Evolutionary conservation across 2,329 filamentous ascomycete genomes (phyloP), one percentile per base, ranked within the genome.

Genomic region (Penicillium sp.): DNA sequence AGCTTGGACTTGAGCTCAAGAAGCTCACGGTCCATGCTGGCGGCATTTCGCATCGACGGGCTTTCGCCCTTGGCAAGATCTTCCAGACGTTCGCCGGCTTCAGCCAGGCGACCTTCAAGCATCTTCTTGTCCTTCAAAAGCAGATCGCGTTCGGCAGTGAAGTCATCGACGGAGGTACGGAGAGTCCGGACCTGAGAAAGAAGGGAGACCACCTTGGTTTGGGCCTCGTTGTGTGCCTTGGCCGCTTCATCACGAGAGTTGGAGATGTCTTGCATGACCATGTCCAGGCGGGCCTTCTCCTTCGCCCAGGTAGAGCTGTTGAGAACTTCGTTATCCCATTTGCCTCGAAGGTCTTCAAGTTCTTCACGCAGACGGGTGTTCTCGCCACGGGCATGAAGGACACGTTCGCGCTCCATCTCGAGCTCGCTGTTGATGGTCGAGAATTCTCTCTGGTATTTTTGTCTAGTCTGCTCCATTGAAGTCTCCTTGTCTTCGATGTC

Each of bases 281-380:
- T 85, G 70, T 97, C 93, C 33, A 99, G 81, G 13, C 93, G 87
- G 13, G 91, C 84, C 79, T 97, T 97, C 76, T 99, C 93, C 77
- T 99, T 99, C 10, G 92, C 92, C 92, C 94, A 97, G 0, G 93
- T 96, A 13, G 91, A 96, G 73, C 91, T 96, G 75, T 97, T 97
- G 62, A 97, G 84, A 9, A 97, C 91, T 74, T 99, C 93, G 64
- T 97, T 91, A 66, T 99, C 94, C 93, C 94, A 97, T 76, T 97
- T 97, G 62, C 87, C 91, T 60, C 94, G 86, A 52, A 97, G 82
- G 64, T 96, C 91, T 64, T 99, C 94, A 20, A 97, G 85, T 73
- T 99, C 94, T 69, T 97, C 93, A n/a, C 93, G 88, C 46, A 99
- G 81, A 37, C 91, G 86, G 13, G 88, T 84, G 58, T 93, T 95